Conservation (phyloP, 2,329 filamentous ascomycete species). For the Aureobasidium sp. region DNA sequence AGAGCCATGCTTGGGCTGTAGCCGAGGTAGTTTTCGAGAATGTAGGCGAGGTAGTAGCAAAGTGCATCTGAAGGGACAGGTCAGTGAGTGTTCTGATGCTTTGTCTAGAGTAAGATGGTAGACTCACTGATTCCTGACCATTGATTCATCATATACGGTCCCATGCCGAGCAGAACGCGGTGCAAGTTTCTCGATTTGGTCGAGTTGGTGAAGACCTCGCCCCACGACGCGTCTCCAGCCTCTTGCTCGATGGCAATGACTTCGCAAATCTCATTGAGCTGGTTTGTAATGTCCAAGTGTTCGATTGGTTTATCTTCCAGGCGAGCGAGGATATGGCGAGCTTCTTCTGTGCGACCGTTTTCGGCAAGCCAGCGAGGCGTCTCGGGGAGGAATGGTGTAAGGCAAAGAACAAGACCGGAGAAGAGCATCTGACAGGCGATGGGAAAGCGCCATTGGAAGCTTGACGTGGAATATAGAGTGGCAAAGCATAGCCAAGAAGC, state of each 20-base stretch:
- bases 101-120: neutral
- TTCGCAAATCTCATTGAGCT: slow-evolving; percentile 28
- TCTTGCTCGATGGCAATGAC: slow-evolving; percentile 26
- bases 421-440: slow-evolving; percentile 49
- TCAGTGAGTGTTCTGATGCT: slow-evolving; percentile 12
- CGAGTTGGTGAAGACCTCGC: slow-evolving; percentile 29
- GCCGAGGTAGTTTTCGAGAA: slow-evolving; percentile 34
- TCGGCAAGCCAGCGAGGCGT: slow-evolving; percentile 39
- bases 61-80: slow-evolving; percentile 32
- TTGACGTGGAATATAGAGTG: slow-evolving; percentile 47
- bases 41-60: slow-evolving; percentile 43
- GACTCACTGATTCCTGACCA: slow-evolving; percentile 21
- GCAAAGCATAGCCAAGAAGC: slow-evolving; percentile 33
- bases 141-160: slow-evolving; percentile 25
- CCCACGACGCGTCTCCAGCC: slow-evolving; percentile 32
- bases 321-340: slow-evolving; percentile 45
- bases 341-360: slow-evolving; percentile 40
- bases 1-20: slow-evolving; percentile 18
- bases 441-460: slow-evolving; percentile 45
- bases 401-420: slow-evolving; percentile 41
- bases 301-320: slow-evolving; percentile 43
- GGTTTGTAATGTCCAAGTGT: slow-evolving; percentile 24
- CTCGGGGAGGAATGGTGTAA: slow-evolving; percentile 41
- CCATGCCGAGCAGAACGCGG: slow-evolving; percentile 28
- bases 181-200: slow-evolving; percentile 27